Evolutionary conservation across 371 early-diverging fungal genomes (phyloP).

Genomic region (Mortierella sp.): DNA sequence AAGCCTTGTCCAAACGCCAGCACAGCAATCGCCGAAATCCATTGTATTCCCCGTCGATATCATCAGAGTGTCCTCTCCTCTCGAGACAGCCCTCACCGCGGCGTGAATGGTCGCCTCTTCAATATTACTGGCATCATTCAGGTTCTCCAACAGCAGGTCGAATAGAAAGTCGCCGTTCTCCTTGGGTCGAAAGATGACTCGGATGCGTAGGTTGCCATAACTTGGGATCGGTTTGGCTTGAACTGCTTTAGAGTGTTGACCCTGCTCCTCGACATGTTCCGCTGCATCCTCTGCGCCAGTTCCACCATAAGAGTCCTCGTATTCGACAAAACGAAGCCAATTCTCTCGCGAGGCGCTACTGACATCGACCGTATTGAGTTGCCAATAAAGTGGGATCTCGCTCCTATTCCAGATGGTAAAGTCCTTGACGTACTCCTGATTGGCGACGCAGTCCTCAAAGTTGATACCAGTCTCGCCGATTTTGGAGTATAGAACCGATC

Average conservation of each 20-base stretch:
- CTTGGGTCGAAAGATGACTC: slow-evolving; percentile 88
- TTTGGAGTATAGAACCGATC: slow-evolving; percentile 91
- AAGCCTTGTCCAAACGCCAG: slow-evolving; percentile 87
- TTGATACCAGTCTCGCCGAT: slow-evolving; percentile 90
- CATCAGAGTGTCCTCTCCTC: slow-evolving; percentile 79
- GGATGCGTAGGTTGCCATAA: slow-evolving; percentile 80
- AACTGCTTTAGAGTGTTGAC: slow-evolving; percentile 25
- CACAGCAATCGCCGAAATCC: slow-evolving; percentile 96
- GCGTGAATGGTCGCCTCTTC: slow-evolving; percentile 89
- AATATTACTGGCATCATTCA: slow-evolving; percentile 88
- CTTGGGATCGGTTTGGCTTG: slow-evolving; percentile 72
- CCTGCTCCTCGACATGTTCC: slow-evolving; percentile 47
- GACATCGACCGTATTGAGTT: slow-evolving; percentile 80
- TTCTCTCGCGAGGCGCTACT: slow-evolving; percentile 65
- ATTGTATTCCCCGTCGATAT: slow-evolving; percentile 84
- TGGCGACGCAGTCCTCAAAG: slow-evolving; percentile 94
- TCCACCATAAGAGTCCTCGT: slow-evolving; percentile 65
- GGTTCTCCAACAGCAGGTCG: slow-evolving; percentile 91
- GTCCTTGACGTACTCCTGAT: slow-evolving; percentile 89
- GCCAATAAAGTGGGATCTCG: slow-evolving; percentile 93
- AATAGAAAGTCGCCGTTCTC: slow-evolving; percentile 92
- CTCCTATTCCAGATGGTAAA: slow-evolving; percentile 93
- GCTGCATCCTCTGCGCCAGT: slow-evolving; percentile 38
- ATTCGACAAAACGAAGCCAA: slow-evolving; percentile 81
- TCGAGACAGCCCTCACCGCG: slow-evolving; percentile 79